A percentile compares a stretch with the other conserved stretches of the same genome.
Conservation (phyloP, 164 flowering plant species). For the Aristolochia californica region DNA sequence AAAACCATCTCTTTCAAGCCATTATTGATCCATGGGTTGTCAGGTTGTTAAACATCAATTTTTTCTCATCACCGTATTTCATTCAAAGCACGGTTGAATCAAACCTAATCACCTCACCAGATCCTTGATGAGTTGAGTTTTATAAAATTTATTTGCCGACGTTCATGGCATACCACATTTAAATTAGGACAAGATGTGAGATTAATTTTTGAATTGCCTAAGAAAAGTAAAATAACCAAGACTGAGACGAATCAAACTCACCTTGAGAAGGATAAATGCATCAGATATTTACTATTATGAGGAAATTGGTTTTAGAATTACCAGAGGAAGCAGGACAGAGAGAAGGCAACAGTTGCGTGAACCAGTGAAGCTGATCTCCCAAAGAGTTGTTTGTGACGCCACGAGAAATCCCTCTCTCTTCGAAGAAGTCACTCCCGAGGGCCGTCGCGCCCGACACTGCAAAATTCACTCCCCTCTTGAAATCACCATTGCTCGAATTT, state of each 20-base stretch:
- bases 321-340: background rate
- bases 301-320: background rate
- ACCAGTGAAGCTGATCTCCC: constrained; percentile 23
- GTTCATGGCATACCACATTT: background rate
- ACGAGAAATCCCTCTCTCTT: constrained; percentile 9
- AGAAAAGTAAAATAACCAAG: too few relatives aligned
- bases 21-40: too few relatives aligned
- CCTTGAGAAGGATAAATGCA: background rate
- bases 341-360: constrained; percentile 13
- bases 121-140: too few relatives aligned
- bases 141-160: background rate
- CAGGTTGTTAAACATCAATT: too few relatives aligned
- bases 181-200: background rate
- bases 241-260: too few relatives aligned
- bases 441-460: constrained; percentile 55
- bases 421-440: constrained; percentile 17
- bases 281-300: background rate
- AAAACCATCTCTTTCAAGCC: too few relatives aligned
- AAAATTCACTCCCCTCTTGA: constrained; percentile 33
- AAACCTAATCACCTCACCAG: too few relatives aligned
- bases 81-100: too few relatives aligned
- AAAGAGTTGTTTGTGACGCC: constrained; percentile 10
- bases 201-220: background rate
- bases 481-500: background rate
- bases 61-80: too few relatives aligned